Base-by-base conservation (phyloP, 2,329 filamentous ascomycete genomes). In the Seiridium unicorne region DNA sequence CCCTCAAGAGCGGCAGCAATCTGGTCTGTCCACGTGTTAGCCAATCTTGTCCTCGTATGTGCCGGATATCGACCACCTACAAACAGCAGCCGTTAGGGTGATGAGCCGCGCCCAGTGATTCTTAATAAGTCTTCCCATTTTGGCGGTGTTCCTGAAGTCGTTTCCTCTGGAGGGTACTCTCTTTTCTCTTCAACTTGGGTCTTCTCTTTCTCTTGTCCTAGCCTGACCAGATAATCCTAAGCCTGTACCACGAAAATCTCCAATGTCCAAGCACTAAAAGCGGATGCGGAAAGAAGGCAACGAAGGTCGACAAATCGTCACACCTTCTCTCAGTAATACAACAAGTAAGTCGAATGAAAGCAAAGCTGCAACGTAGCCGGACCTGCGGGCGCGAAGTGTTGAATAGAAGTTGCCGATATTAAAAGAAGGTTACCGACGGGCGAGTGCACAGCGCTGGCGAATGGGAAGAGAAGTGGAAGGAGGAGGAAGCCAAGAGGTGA, bases 51-150 rank as follows among this genome's bases (percentile, higher is more conserved):
- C 4, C 8, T n/a, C 10, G 11, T 38, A 48, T 36, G 10, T 13
- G 79, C 81, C 63, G 31, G 42, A 18, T n/a, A 11, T 8, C 36
- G 58, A 36, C 32, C 34, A 74, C 79, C 40, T 76, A 81, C 79
- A 81, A 60, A 69, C 68, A 69, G 92, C 89, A 44, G 95, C 92
- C 35, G 91, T 92, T 73, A 99, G 81, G 76, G 96, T 85, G 72
- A 99, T 95, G 71, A 99, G 88, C 63, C 95, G 90, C 68, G 93
- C 95, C 92, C 92, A 97, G 82, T 99, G 95, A 81, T 98, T 98
- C 85, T 99, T 99, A 81, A 99, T 98, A 73, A 99, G 88, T 79
- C 90, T 95, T 77, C 95, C 95, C 95, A 99, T 99, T 64, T 66
- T 79, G 75, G 54, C 66, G 60, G 51, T 64, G 66, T 56, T 62